These are phyloP conservation scores for Colletotrichum spinosum DNA, from an alignment of 2,329 filamentous ascomycete species.

Conservation along the genomic window DNA sequence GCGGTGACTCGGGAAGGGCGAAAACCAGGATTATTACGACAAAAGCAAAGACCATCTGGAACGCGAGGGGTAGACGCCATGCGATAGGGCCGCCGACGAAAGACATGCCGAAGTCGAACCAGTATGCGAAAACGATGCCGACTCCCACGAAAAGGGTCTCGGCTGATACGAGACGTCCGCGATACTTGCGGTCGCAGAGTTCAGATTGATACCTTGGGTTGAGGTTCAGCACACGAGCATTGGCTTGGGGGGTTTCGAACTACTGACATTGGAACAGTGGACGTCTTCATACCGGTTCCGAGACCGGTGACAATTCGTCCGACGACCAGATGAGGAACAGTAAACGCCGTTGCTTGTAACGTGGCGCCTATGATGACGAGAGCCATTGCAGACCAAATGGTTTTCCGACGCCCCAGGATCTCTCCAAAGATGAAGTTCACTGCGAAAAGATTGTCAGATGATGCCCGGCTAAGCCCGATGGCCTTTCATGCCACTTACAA, in stretches of 20 bases:
- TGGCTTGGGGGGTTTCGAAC: too few relatives aligned
- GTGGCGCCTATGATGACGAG: slow-evolving; percentile 49
- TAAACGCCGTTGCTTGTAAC: slow-evolving; percentile 48
- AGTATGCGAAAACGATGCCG: slow-evolving; percentile 52
- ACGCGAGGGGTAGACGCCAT: slow-evolving; percentile 43
- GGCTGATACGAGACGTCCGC: slow-evolving; percentile 55
- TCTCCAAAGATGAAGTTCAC: slow-evolving; percentile 46
- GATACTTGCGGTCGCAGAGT: slow-evolving; percentile 53
- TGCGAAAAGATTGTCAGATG: background rate
- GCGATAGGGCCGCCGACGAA: slow-evolving; percentile 43
- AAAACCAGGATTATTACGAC: slow-evolving; percentile 49
- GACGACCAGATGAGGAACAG: slow-evolving; percentile 54
- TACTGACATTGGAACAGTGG: slow-evolving; percentile 48
- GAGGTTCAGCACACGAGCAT: too few relatives aligned
- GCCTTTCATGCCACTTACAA: background rate
- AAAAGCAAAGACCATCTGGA: slow-evolving; percentile 50
- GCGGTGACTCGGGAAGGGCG: slow-evolving; percentile 53
- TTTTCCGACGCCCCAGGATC: slow-evolving; percentile 47
- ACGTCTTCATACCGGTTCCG: slow-evolving; percentile 50
- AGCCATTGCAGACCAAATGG: slow-evolving; percentile 46
- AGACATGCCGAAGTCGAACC: slow-evolving; percentile 52
- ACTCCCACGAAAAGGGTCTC: slow-evolving; percentile 54
- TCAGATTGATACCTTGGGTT: slow-evolving; percentile 54
- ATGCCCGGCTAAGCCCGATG: too few relatives aligned
- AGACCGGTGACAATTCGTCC: slow-evolving; percentile 56